Percentiles rank a stretch among this genome's conserved stretches.
phyloP scores from a whole-genome alignment of 768 basidiomycete species.

The Boletus fagicola region DNA sequence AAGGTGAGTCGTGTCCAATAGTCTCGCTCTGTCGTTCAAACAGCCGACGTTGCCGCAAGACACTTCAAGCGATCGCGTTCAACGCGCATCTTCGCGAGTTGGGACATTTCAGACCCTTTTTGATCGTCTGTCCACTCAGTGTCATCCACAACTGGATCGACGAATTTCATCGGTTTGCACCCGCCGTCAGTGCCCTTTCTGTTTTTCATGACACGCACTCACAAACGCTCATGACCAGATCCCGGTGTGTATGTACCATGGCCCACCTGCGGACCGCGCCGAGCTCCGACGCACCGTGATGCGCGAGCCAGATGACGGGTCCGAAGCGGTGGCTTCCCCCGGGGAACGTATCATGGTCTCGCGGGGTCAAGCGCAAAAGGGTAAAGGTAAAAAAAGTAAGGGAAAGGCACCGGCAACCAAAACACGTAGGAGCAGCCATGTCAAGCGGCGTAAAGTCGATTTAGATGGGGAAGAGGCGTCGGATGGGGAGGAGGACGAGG shows the following conservation, averaged over 20 bases:
- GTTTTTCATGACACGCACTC: not conserved
- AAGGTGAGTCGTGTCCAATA: slow-evolving; percentile 46
- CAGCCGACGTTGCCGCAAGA: slow-evolving; percentile 44
- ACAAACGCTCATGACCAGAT: slow-evolving; percentile 46
- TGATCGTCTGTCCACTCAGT: slow-evolving; percentile 90
- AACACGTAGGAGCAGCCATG: slow-evolving; percentile 5
- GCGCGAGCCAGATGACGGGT: slow-evolving; percentile 33
- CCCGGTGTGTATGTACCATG: slow-evolving; percentile 89
- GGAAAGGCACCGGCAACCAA: slow-evolving; percentile 11
- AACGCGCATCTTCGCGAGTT: slow-evolving; percentile 83
- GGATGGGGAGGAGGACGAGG: slow-evolving; percentile 18
- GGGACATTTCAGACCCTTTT: slow-evolving; percentile 68
- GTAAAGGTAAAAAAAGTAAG: slow-evolving; percentile 16
- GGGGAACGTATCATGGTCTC: slow-evolving; percentile 27
- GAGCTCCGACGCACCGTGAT: slow-evolving; percentile 69
- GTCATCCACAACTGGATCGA: slow-evolving; percentile 90
- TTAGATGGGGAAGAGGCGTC: slow-evolving; percentile 1
- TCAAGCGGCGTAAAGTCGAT: slow-evolving; percentile 25
- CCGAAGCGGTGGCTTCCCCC: slow-evolving; percentile 19
- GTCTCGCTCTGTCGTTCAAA: not conserved
- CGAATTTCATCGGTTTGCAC: slow-evolving; percentile 84
- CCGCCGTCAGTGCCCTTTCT: slow-evolving; percentile 48
- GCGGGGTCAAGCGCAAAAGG: slow-evolving; percentile 19
- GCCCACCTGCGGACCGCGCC: slow-evolving; percentile 75
- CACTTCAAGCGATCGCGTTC: slow-evolving; percentile 93